A percentile compares a stretch with the other conserved stretches of the same genome.
phyloP scores from a whole-genome alignment of 2,329 filamentous ascomycete species.

The Acrodontium crateriforme region DNA sequence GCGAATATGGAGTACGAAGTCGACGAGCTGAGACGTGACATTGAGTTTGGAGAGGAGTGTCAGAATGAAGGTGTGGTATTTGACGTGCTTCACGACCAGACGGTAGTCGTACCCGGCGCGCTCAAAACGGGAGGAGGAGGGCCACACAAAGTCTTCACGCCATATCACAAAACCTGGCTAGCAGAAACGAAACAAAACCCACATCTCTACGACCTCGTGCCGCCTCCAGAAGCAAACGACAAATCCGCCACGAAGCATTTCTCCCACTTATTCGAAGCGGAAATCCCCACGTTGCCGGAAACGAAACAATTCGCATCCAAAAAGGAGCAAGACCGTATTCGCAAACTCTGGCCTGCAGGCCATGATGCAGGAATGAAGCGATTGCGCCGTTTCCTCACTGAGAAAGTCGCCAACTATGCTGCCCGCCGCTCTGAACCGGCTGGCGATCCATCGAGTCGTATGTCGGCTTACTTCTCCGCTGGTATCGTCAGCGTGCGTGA shows the following conservation, averaged over 20 bases:
- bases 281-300: conserved; percentile 25
- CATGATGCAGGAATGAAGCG: conserved; percentile 29
- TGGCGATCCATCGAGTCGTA: conserved; percentile 27
- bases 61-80: conserved; percentile 25
- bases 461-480: conserved; percentile 33
- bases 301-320: conserved; percentile 28
- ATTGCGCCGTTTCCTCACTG: conserved; percentile 27
- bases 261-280: conserved; percentile 43
- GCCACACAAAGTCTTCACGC: conserved; percentile 39
- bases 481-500: conserved; percentile 34
- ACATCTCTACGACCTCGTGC: conserved; percentile 29
- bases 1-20: conserved; percentile 72
- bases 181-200: conserved; percentile 28
- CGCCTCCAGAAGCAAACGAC: conserved; percentile 30
- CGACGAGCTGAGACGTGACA: conserved; percentile 58
- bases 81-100: conserved; percentile 36
- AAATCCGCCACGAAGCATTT: conserved; percentile 34
- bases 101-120: conserved; percentile 32
- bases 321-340: conserved; percentile 26
- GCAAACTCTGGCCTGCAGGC: conserved; percentile 33
- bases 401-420: conserved; percentile 28
- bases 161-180: conserved; percentile 36
- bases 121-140: conserved; percentile 29
- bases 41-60: conserved; percentile 27
- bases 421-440: conserved; percentile 30